Base-by-base conservation (phyloP, 805 yeast genomes). In the Saccharomycopsis sp. region DNA sequence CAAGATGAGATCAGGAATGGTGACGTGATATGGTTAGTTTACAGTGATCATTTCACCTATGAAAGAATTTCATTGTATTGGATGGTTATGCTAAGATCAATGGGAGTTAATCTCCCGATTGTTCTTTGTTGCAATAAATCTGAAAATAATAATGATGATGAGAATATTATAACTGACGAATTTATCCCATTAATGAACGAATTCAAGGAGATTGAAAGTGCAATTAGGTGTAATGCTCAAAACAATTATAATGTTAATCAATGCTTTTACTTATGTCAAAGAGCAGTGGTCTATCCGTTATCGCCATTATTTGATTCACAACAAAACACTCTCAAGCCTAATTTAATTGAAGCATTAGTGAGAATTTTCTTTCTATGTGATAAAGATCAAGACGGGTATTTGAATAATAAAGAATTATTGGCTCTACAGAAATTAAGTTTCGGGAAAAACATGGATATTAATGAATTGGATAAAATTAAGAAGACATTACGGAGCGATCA, bases 71-170 rank as follows among this genome's bases (percentile, higher is more conserved):
- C 96, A 2, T 67, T 90, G 20, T 88, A 88, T 60, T 93, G 99
- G 99, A 81, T 93, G 74, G 93, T 94, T 41, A 75, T 82, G 69
- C 82, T 93, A 56, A 71, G 99, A 50, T 85, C 95, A 0, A 70
- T 87, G 73, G 99, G 98, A 2, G 87, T 90, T 46, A 93, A 93
- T 57, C 62, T 90, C 11, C 98, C 99, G 0, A 81, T 93, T n/a
- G 86, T 93, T 1, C 65, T 93, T 2, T 83, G 95, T 62, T 88
- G 89, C 44, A 93, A 88, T 61, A 88, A 86, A 56, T 71, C 80
- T 16, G 94, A 24, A 32, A 13, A 29, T 24, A 49, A 51, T 37
- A 45, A 44, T 4, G 56, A 52, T 11, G 27, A 42, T 3, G 43
- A 45, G 22, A 44, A 45, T 8, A 48, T 52, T 1, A 70, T 78